A percentile compares a stretch with the other conserved stretches of the same genome.
Evolutionary conservation across 345 rosid species (phyloP).

Genomic region (Eucalyptus erythrocorys): DNA sequence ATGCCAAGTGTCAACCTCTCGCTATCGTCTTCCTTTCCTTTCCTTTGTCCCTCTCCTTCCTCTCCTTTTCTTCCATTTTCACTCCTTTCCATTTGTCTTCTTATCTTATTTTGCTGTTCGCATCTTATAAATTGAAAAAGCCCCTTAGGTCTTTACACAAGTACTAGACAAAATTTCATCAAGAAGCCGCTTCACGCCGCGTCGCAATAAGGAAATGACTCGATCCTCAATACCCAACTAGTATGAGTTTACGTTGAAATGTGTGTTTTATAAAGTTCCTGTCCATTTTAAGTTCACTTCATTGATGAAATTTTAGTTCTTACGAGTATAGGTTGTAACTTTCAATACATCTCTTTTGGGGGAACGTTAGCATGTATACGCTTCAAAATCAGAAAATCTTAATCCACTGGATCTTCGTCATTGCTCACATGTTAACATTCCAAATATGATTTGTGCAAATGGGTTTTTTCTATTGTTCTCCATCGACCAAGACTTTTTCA

Average conservation of each 20-base stretch:
- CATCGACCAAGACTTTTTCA: no score
- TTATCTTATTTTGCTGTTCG: background rate
- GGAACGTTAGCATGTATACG: background rate
- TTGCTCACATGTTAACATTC: no score
- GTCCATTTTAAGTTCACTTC: background rate
- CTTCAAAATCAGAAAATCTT: background rate
- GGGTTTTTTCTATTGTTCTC: no score
- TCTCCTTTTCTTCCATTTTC: background rate
- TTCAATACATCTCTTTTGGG: background rate
- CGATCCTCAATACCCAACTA: rapidly evolving
- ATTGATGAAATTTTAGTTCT: background rate
- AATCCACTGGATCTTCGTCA: background rate
- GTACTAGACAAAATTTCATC: background rate
- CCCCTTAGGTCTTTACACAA: background rate
- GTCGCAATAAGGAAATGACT: background rate
- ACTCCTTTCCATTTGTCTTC: background rate
- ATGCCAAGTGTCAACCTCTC: background rate
- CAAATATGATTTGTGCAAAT: no score
- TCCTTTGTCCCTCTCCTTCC: background rate
- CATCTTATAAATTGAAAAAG: background rate
- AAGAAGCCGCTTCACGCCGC: rapidly evolving
- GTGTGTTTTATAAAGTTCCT: background rate
- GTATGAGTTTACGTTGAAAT: background rate
- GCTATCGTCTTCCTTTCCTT: background rate
- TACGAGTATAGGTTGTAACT: background rate